Conservation (phyloP, 441 rosid species). For the Kokia cookei region DNA sequence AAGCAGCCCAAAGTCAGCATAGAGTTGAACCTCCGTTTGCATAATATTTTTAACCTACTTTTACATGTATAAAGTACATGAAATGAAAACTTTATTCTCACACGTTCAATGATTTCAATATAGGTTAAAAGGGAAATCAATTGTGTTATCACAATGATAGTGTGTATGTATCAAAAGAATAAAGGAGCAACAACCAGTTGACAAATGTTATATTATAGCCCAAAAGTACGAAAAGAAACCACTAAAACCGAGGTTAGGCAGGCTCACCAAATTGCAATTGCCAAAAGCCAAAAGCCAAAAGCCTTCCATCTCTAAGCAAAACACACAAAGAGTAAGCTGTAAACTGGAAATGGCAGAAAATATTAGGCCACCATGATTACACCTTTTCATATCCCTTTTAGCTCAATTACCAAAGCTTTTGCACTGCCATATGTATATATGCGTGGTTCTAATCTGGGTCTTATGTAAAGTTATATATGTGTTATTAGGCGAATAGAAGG, state of each 20-base stretch:
- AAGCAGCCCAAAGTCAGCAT: not conserved
- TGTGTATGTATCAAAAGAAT: not conserved
- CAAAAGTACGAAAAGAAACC: conserved; percentile 3
- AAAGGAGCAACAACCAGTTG: not conserved
- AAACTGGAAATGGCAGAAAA: not conserved
- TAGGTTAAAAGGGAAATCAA: not conserved
- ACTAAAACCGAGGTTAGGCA: not conserved
- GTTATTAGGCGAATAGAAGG: too few species aligned
- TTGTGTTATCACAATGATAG: too few species aligned
- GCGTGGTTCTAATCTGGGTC: not conserved
- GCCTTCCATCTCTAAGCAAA: not conserved
- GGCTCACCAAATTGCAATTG: not conserved
- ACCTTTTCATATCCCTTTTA: conserved; percentile 4
- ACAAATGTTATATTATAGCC: not conserved
- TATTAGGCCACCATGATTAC: conserved; percentile 12
- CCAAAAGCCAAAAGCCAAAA: not conserved
- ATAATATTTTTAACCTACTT: not conserved
- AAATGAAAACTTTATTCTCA: too few species aligned
- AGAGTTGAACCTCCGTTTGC: not conserved
- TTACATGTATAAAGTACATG: not conserved
- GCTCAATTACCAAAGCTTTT: conserved; percentile 26
- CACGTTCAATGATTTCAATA: too few species aligned
- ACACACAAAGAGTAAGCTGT: not conserved
- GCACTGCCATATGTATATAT: not conserved
- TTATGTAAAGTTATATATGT: too few species aligned